Evolutionary conservation across 768 basidiomycete genomes (phyloP), one percentile per base, ranked within the genome.

Genomic region (Rhizopogon salebrosus): DNA sequence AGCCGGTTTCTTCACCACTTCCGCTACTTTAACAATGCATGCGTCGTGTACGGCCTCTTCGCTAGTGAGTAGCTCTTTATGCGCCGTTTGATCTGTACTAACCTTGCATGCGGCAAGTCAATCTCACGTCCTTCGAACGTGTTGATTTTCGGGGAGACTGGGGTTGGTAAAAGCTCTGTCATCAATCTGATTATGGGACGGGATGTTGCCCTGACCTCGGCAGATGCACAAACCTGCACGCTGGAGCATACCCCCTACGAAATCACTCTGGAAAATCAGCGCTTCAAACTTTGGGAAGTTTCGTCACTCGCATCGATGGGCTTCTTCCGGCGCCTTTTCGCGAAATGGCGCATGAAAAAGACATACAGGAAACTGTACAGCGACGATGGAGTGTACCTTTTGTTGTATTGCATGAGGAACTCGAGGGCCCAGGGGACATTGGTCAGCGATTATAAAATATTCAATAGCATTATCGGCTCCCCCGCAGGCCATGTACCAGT

Each of bases 351-450:
- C 9, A 14, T 57, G 66, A 50, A 61, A 41, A 42, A 59, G 57
- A 18, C 42, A 65, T 22, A 54, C 55, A 24, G 9, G 36, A 58
- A 62, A 42, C 48, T 78, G 8, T 60, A 76, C 41, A 62, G 57
- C 8, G 64, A 57, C 26, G 67, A 59, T 11, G 68, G 70, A 2
- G 48, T 71, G 27, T 57, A 62, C 39, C 62, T 69, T 6, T 54
- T 69, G 4, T 57, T 69, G 40, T 69, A 70, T 42, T 72, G 69
- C 52, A 57, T 71, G 41, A 67, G 70, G 18, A 67, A 59, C 10
- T 40, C 61, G 13, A 58, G 58, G 18, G 50, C 62, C 27, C 63
- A 57, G 18, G 64, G 57, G 36, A 60, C 59, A 18, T 45, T 62
- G 38, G 41, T 56, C 35, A 66, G 55, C 50, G 69, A 70, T 49